A percentile compares a stretch with the other conserved stretches of the same genome.
Conservation (phyloP, 2,329 filamentous ascomycete genomes). For the Parasarocladium wereldwijsianum region DNA sequence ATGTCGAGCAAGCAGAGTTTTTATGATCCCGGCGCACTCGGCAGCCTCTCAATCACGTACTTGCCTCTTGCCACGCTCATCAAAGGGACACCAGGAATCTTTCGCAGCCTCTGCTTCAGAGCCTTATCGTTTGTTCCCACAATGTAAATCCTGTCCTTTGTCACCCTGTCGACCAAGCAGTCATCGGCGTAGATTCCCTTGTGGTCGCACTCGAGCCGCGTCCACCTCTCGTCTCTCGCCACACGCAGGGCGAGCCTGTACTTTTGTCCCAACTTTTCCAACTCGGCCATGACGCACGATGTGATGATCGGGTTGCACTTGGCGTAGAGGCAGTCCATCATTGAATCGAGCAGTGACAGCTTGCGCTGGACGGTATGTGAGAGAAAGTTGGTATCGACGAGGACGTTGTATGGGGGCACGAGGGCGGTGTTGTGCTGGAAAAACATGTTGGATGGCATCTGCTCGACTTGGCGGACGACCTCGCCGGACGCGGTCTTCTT, state of each 20-base stretch:
- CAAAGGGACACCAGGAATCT: constrained; percentile 51
- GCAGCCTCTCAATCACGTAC: constrained; percentile 85
- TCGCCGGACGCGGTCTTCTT: constrained; percentile 42
- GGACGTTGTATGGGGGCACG: constrained; percentile 64
- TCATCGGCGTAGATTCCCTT: constrained; percentile 75
- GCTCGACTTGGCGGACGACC: constrained; percentile 63
- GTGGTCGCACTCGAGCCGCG: constrained; percentile 76
- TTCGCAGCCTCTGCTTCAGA: constrained; percentile 68
- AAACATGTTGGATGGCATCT: constrained; percentile 73
- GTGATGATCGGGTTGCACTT: constrained; percentile 85
- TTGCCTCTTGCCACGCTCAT: constrained; percentile 78
- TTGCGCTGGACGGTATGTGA: constrained; percentile 85
- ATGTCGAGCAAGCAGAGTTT: too few species aligned
- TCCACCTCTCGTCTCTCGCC: constrained; percentile 79
- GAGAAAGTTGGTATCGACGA: constrained; percentile 83
- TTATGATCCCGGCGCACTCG: constrained; percentile 56
- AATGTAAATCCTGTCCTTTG: constrained; percentile 64
- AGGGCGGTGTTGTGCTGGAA: constrained; percentile 81
- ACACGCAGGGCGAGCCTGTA: constrained; percentile 78
- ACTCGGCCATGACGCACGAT: constrained; percentile 59
- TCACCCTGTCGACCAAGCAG: constrained; percentile 62
- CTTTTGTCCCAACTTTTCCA: constrained; percentile 80
- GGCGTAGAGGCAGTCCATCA: constrained; percentile 91
- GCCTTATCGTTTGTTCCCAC: constrained; percentile 68
- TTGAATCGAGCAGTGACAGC: constrained; percentile 69